phyloP scores from a whole-genome alignment of 805 yeast species.

The Ogataea paraovalis region DNA sequence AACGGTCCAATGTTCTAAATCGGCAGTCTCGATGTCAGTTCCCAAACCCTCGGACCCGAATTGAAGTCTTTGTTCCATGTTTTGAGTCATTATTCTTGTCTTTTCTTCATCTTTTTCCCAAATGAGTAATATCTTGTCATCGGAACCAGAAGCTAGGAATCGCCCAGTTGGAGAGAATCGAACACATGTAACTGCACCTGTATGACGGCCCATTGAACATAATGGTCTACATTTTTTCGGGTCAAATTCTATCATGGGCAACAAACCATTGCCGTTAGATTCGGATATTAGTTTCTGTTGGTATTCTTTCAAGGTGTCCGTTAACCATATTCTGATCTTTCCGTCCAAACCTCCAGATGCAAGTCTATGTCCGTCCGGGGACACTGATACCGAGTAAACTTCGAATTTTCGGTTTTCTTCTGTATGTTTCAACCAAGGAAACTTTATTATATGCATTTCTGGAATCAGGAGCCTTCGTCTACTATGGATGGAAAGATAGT shows the following conservation, averaged over 20 bases:
- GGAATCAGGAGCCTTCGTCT: background rate
- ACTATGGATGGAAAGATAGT: background rate
- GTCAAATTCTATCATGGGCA: constrained; percentile 21
- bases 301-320: constrained; percentile 48
- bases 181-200: constrained; percentile 94
- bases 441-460: constrained; percentile 58
- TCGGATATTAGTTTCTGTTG: constrained; percentile 16
- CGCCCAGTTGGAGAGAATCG: constrained; percentile 90
- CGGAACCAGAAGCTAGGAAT: constrained; percentile 91
- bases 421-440: constrained; percentile 68
- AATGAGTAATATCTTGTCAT: constrained; percentile 83
- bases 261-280: background rate
- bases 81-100: constrained; percentile 36
- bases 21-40: constrained; percentile 53
- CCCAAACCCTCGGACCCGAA: constrained; percentile 8
- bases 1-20: constrained; percentile 91
- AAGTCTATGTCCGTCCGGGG: constrained; percentile 75
- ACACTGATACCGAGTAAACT: constrained; percentile 77
- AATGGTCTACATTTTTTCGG: constrained; percentile 50
- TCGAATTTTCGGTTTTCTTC: constrained; percentile 82
- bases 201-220: constrained; percentile 90
- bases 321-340: constrained; percentile 85
- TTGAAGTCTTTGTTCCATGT: constrained; percentile 24
- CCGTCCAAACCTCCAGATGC: constrained; percentile 97
- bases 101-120: constrained; percentile 87